Base-by-base conservation (phyloP, 805 yeast species). In the Torulaspora gathmanii region DNA sequence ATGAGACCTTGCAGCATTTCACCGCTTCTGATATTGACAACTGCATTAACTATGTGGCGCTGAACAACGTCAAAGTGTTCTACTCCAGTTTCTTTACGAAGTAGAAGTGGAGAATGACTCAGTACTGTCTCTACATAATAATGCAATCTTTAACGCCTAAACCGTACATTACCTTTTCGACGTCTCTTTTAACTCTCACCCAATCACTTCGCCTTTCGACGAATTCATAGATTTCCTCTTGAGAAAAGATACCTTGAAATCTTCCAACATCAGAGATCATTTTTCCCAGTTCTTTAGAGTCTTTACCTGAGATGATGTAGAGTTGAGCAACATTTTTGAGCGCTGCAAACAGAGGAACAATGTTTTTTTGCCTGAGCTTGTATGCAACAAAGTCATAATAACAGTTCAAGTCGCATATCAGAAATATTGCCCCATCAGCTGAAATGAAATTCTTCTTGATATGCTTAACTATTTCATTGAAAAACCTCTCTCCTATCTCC, bases 101-200 rank as follows among this genome's bases (percentile, higher is more conserved):
- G 35, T 33, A 17, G n/a, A 12, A 28, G 16, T 12, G 16, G 5
- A 23, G 9, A 27, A 17, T 19, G 2, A 3, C 5, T 13, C 33
- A 19, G 28, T 16, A n/a, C 11, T 12, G 15, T 26, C 5, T 10
- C 65, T 61, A 82, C 68, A 75, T 68, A 33, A 87, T 69, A 0
- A 63, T 53, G 69, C 96, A 90, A 57, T 89, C 96, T 22, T 80
- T 84, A 23, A 82, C 66, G 13, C 87, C 89, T 43, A 91, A 72
- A 0, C 99, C 98, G 59, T 89, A 93, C 82, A 93, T 86, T n/a
- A 87, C 90, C 62, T 83, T 87, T 64, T 91, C 98, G 8, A 91
- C 97, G 47, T 84, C 85, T 50, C 75, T 72, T 53, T 80, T 83
- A 22, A 91, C 84, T 29, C 69, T 58, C 0, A 76, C 67, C 99